These are phyloP conservation scores for Leishmania major DNA, from an alignment of 208 protist species.

Conservation along the genomic window DNA sequence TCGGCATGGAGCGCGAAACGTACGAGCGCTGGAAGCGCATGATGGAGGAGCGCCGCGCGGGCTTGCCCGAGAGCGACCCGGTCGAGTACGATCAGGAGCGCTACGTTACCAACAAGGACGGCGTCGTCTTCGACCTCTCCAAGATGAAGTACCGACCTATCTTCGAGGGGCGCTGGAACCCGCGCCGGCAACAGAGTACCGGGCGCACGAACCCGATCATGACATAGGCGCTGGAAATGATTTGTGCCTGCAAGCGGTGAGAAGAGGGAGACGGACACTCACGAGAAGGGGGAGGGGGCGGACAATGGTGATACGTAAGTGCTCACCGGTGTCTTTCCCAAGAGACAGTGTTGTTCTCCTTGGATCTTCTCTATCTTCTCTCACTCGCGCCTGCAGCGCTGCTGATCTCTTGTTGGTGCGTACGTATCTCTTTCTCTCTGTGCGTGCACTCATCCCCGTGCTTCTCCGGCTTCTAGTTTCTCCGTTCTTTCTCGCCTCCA, in stretches of 20 bases:
- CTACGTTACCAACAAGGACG: conserved; percentile 89
- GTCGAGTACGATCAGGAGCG: conserved; percentile 91
- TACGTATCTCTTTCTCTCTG: neutral
- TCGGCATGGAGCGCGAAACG: conserved; percentile 87
- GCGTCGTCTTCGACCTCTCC: conserved; percentile 83
- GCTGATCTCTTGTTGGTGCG: conserved; percentile 11
- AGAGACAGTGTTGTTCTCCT: neutral
- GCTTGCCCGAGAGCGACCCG: conserved; percentile 73
- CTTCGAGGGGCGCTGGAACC: conserved; percentile 87
- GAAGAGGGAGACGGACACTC: neutral
- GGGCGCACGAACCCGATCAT: conserved; percentile 89
- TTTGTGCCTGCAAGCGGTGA: neutral
- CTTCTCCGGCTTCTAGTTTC: conserved; percentile 11
- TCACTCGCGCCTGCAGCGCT: neutral
- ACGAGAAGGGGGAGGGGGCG: neutral
- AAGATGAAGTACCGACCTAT: conserved; percentile 90
- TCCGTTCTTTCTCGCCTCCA: conserved; percentile 12
- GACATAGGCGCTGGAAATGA: conserved; percentile 33
- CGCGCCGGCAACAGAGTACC: conserved; percentile 78
- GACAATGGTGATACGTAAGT: neutral
- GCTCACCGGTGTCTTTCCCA: neutral
- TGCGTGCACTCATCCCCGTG: neutral
- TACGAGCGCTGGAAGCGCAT: conserved; percentile 84
- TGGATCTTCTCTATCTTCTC: neutral
- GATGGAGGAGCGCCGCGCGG: conserved; percentile 78